Evolutionary conservation across 805 yeast species (phyloP), one percentile per base, ranked within the genome.

Genomic region (Candida oleophila): DNA sequence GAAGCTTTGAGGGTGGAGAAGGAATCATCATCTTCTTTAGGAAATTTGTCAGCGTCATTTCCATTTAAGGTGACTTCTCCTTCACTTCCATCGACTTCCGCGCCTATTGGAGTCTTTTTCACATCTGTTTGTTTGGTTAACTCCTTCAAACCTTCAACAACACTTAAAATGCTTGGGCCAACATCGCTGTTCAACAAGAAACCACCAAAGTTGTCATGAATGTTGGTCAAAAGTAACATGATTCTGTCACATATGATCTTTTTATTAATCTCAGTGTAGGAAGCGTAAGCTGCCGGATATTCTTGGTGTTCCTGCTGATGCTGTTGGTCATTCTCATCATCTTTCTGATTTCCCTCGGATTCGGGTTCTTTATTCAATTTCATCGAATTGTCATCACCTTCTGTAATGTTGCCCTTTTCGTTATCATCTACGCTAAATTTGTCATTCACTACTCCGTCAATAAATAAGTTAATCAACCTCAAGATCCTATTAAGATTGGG

Each of bases 141-240:
- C 43, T 73, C 74, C 47, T 76, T 75, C 30, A 81, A 66, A 2
- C 49, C 42, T 44, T 71, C 73, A 18, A 87, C 62, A 21, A 87
- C 60, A 43, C 74, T 76, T 59, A 81, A 74, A 2, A 85, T 64
- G n/a, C 74, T 69, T 18, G 82, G 82, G 39, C 82, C 81, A 32
- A 85, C 74, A 22, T 77, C 76, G 2, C 80, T 76, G 46, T 86
- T 87, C 38, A 90, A 65, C 15, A 89, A 61, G 73, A 84, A 81
- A 2, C 96, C 92, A 11, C 82, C 76, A 52, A 85, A 85, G 42
- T 78, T 74, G 20, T 74, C 80, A 30, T 77, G 72, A 9, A 87
- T 73, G 5, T 82, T 81, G 33, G 75, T 71, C 3, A 85, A 75
- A 3, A 85, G 77, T 25, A 73, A 53, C 5, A 78, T 66, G 12